These are phyloP conservation scores for Oryza nivara DNA, from an alignment of 176 grass and related monocot genomes.

Conservation along the genomic window DNA sequence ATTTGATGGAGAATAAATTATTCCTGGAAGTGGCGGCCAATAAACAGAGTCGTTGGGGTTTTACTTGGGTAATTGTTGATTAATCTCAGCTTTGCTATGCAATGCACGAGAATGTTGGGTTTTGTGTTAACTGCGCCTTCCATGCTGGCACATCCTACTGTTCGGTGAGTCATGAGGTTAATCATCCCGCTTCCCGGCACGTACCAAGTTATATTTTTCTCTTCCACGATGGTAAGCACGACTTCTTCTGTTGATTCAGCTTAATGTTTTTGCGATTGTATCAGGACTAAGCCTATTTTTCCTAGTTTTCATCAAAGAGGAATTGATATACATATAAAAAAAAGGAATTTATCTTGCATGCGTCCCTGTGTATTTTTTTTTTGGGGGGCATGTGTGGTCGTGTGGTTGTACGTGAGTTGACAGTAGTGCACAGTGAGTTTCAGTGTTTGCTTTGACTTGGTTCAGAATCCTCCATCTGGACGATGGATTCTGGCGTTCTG, in stretches of 20 bases:
- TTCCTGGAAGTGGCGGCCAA: slow-evolving; percentile 47
- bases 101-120: not conserved
- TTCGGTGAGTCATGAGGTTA: not conserved
- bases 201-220: not conserved
- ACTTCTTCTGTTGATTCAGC: not conserved
- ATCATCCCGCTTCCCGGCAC: not conserved
- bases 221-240: slow-evolving; percentile 1
- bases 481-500: not conserved
- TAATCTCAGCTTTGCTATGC: not conserved
- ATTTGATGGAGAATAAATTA: slow-evolving; percentile 61
- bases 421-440: not conserved
- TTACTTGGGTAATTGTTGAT: slow-evolving; percentile 21
- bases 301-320: not conserved
- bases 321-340: too few relatives aligned
- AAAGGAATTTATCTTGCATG: not conserved
- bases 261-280: not conserved
- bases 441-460: not conserved
- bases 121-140: not conserved
- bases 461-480: not conserved
- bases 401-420: not conserved
- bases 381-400: not conserved
- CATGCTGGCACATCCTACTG: not conserved
- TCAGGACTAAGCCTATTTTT: not conserved
- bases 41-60: slow-evolving; percentile 41
- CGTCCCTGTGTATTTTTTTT: not conserved